Percentiles rank a stretch among this genome's conserved stretches.
Evolutionary conservation across 2,329 filamentous ascomycete species (phyloP).

Genomic region (Phialemoniopsis sp.): DNA sequence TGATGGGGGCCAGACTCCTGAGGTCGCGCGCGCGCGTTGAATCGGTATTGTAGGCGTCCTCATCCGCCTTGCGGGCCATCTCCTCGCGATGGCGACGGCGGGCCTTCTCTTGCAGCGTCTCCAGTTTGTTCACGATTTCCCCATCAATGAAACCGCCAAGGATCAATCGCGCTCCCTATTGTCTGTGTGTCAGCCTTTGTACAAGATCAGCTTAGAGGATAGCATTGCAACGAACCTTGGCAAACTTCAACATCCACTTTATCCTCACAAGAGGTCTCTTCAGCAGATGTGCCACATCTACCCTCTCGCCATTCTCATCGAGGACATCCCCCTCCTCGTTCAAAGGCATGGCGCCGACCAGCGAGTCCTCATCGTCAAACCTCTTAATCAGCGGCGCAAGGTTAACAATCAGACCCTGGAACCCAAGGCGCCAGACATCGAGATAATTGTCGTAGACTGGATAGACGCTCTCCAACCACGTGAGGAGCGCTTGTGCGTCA

Average conservation of each 20-base stretch:
- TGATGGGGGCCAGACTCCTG: constrained; percentile 67
- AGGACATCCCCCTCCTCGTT: constrained; percentile 64
- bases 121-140: constrained; percentile 58
- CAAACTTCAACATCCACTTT: constrained; percentile 81
- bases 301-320: constrained; percentile 77
- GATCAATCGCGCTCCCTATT: too few species aligned
- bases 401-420: constrained; percentile 92
- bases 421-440: constrained; percentile 84
- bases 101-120: constrained; percentile 70
- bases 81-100: constrained; percentile 61
- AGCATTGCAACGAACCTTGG: constrained; percentile 53
- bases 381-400: constrained; percentile 63
- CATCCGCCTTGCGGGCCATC: constrained; percentile 72
- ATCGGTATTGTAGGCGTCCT: constrained; percentile 82
- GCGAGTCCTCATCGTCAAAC: constrained; percentile 55
- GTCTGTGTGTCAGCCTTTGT: too few species aligned
- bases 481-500: constrained; percentile 67
- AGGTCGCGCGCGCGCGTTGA: constrained; percentile 75
- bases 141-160: constrained; percentile 38
- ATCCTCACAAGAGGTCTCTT: constrained; percentile 84
- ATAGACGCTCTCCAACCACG: constrained; percentile 76
- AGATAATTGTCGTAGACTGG: constrained; percentile 83
- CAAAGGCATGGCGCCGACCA: constrained; percentile 53
- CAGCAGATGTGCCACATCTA: constrained; percentile 89
- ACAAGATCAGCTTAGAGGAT: too few species aligned